phyloP scores from a whole-genome alignment of 73 alveolate species.

The Uronychia setigera region DNA sequence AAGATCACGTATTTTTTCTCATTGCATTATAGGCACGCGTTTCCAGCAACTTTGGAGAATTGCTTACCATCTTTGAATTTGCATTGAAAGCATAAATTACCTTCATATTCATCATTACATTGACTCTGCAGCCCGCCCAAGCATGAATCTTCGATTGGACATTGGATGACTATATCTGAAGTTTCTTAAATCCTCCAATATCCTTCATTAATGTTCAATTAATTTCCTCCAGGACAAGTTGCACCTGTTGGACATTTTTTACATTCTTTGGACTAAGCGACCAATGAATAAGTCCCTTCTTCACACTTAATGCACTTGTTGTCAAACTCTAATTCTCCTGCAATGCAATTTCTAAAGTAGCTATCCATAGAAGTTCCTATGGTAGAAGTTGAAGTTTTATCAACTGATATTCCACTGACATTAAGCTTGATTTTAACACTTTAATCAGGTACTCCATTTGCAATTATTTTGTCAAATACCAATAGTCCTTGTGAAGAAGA shows the following conservation, averaged over 20 bases:
- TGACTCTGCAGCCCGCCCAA: constrained; percentile 7
- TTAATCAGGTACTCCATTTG: too few relatives aligned
- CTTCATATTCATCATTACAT: constrained; percentile 8
- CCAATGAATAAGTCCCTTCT: constrained; percentile 40
- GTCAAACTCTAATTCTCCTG: constrained; percentile 40
- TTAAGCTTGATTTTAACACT: too few relatives aligned
- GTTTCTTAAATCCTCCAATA: constrained; percentile 52
- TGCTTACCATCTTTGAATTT: too few relatives aligned
- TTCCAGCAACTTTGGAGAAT: too few relatives aligned
- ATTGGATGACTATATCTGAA: constrained; percentile 37
- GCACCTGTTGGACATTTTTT: constrained; percentile 41
- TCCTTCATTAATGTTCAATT: constrained; percentile 36
- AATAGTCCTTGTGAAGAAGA: too few relatives aligned
- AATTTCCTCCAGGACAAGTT: constrained; percentile 64
- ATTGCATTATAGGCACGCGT: too few relatives aligned
- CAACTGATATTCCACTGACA: too few relatives aligned
- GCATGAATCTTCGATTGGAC: constrained; percentile 37
- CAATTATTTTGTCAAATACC: too few relatives aligned
- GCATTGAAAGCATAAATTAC: constrained; percentile 12
- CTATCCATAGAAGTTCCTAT: too few relatives aligned
- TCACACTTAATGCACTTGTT: constrained; percentile 44
- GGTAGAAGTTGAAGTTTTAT: too few relatives aligned
- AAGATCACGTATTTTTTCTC: too few relatives aligned
- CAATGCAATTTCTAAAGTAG: constrained; percentile 53
- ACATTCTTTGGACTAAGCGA: constrained; percentile 34